Conservation (phyloP, 768 basidiomycete genomes). For the Podaxis carcinomalis region DNA sequence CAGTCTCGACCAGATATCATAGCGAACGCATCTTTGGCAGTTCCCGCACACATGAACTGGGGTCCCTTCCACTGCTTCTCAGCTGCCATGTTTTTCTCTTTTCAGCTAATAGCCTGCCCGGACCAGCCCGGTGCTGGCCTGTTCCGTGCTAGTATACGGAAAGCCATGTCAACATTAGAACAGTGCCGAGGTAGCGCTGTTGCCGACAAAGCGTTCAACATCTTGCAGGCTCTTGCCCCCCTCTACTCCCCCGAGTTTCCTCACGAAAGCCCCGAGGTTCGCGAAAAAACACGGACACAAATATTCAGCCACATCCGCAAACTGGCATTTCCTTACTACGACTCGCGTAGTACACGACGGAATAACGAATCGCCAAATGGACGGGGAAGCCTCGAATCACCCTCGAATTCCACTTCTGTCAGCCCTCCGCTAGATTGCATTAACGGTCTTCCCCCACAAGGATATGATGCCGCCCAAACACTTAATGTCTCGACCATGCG, state of each 20-base stretch:
- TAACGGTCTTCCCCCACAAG: slow-evolving; percentile 30
- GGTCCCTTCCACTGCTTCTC: slow-evolving; percentile 82
- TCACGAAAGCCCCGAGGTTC: slow-evolving; percentile 39
- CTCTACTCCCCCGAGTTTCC: slow-evolving; percentile 67
- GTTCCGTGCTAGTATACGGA: slow-evolving; percentile 72
- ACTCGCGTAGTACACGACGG: slow-evolving; percentile 52
- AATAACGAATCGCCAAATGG: slow-evolving; percentile 45
- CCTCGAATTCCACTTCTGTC: slow-evolving; percentile 53
- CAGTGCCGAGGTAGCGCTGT: slow-evolving; percentile 60
- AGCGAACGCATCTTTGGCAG: slow-evolving; percentile 60
- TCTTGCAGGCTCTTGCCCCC: slow-evolving; percentile 67
- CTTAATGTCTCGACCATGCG: slow-evolving; percentile 25
- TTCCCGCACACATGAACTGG: slow-evolving; percentile 83
- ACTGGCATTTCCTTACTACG: slow-evolving; percentile 80
- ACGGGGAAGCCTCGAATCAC: slow-evolving; percentile 45
- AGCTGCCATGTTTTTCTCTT: slow-evolving; percentile 90
- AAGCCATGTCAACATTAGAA: slow-evolving; percentile 62
- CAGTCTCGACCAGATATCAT: slow-evolving; percentile 76
- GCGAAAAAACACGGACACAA: slow-evolving; percentile 56
- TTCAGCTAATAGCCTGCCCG: slow-evolving; percentile 77
- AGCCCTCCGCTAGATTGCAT: slow-evolving; percentile 47
- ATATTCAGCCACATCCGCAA: slow-evolving; percentile 67
- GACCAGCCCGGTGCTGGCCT: slow-evolving; percentile 75
- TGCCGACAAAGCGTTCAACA: slow-evolving; percentile 71
- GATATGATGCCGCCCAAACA: slow-evolving; percentile 31